Base-by-base conservation (phyloP, 1,284 basidiomycete genomes). In the Golubevia pallescens region DNA sequence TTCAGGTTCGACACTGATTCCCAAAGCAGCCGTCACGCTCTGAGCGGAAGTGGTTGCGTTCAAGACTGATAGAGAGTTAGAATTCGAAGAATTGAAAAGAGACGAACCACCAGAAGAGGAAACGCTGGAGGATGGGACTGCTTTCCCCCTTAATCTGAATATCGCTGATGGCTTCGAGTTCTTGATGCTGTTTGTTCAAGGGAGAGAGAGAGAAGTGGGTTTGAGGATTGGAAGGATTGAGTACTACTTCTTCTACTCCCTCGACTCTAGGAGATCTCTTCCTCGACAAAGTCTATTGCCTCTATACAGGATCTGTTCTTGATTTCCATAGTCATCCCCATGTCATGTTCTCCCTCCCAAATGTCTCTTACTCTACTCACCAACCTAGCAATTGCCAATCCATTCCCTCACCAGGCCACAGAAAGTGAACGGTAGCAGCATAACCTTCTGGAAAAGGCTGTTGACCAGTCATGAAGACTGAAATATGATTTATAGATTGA, bases 101-200 rank as follows among this genome's bases (percentile, higher is more conserved):
- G 19, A 14, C 28, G 28, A 28, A 28, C 28, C 28, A 28, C 28
- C 28, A 34, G 58, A 24, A 51, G 14, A 42, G 58, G 23, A 6
- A 10, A 51, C 24, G 58, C 21, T 21, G 10, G 58, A 60, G 16
- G 58, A 60, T n/a, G 66, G 53, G 21, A 58, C 48, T 23, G 56
- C 62, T 7, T 58, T 53, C 19, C 66, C 70, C 32, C 70, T 59
- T 13, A 74, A 48, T 2, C 74, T 71, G 67, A 79, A 85, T n/a
- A 85, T 82, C 51, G 82, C 77, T 21, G 77, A 80, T 0, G 82
- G 82, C 61, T 84, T 85, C 8, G 69, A 68, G 58, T 85, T 85
- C 21, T 63, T 65, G 19, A 85, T 52, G 23, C 74, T 76, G 65
- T 38, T 34, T 10, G 67, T 57, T 1, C 57, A 58, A 48, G 48